Evolutionary conservation across 164 flowering plant species (phyloP).

Genomic region (Piper longum): DNA sequence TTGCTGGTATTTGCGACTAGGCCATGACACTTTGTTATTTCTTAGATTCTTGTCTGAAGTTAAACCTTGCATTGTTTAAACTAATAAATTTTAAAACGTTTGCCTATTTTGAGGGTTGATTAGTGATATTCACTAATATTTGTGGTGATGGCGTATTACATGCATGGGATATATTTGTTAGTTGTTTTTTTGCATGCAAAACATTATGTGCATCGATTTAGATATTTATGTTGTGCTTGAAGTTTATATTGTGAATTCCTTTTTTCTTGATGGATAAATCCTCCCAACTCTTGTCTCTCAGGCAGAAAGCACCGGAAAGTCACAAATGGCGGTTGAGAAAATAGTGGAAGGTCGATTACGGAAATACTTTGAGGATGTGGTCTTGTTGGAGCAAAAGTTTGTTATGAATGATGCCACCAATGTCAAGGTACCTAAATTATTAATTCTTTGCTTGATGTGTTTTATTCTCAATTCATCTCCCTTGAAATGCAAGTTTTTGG

Average conservation of each 20-base stretch:
- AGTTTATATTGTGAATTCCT: neutral
- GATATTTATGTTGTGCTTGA: too few species aligned
- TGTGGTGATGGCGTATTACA: too few species aligned
- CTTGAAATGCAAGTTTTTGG: neutral
- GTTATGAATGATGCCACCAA: conserved; percentile 53
- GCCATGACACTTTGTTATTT: too few species aligned
- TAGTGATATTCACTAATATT: too few species aligned
- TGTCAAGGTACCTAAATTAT: conserved; percentile 41
- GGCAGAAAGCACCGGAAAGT: conserved; percentile 78
- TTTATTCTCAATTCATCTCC: neutral
- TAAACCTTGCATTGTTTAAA: too few species aligned
- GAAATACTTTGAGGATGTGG: conserved; percentile 86
- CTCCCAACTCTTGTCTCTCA: conserved; percentile 17
- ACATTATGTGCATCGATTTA: too few species aligned
- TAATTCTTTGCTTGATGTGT: neutral
- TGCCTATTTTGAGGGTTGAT: too few species aligned
- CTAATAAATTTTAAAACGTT: too few species aligned
- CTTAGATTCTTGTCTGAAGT: too few species aligned
- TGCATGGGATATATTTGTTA: too few species aligned
- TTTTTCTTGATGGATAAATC: neutral
- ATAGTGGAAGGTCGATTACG: conserved; percentile 93
- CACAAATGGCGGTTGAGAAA: conserved; percentile 83
- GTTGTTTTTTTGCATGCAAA: too few species aligned
- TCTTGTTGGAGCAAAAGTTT: conserved; percentile 87
- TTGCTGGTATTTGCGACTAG: too few species aligned